Percentiles rank a stretch among this genome's conserved stretches.
phyloP scores from a whole-genome alignment of 352 stramenopile species.

The Phytophthora uliginosa region DNA sequence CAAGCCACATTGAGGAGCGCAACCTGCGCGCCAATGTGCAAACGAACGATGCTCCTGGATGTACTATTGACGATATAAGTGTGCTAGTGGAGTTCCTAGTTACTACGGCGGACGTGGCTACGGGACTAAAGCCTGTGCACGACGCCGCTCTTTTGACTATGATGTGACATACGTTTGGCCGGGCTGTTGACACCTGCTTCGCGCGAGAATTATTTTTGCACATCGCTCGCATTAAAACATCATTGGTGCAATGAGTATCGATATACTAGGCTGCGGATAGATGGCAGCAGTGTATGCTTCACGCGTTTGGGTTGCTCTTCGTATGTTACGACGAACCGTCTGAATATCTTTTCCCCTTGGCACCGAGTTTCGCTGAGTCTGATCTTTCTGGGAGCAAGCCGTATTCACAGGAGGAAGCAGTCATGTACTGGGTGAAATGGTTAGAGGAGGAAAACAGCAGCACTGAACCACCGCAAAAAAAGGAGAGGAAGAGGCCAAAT shows the following conservation, averaged over 20 bases:
- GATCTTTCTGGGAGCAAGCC: conserved; percentile 10
- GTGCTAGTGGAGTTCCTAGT: background rate
- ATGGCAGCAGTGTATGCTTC: conserved; percentile 19
- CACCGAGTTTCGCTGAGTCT: background rate
- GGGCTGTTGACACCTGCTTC: background rate
- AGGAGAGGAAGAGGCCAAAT: background rate
- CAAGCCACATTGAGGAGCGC: background rate
- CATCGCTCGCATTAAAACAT: conserved; percentile 9
- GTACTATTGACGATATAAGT: background rate
- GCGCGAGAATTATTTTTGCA: background rate
- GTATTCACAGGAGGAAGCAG: conserved; percentile 14
- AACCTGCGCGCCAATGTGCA: background rate
- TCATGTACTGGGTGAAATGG: conserved; percentile 8
- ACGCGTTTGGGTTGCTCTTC: conserved; percentile 14
- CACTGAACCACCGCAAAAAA: background rate
- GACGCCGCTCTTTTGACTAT: background rate
- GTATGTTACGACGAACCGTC: conserved; percentile 7
- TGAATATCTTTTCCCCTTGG: conserved; percentile 12
- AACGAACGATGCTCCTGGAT: background rate
- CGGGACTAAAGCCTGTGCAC: background rate
- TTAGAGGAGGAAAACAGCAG: background rate
- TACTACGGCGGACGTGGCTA: background rate
- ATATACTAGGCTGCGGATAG: conserved; percentile 11
- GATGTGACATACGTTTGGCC: background rate
- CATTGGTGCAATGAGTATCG: conserved; percentile 13